Base-by-base conservation (phyloP, 495 filamentous ascomycete genomes). In the Amphirosellinia nigrospora region DNA sequence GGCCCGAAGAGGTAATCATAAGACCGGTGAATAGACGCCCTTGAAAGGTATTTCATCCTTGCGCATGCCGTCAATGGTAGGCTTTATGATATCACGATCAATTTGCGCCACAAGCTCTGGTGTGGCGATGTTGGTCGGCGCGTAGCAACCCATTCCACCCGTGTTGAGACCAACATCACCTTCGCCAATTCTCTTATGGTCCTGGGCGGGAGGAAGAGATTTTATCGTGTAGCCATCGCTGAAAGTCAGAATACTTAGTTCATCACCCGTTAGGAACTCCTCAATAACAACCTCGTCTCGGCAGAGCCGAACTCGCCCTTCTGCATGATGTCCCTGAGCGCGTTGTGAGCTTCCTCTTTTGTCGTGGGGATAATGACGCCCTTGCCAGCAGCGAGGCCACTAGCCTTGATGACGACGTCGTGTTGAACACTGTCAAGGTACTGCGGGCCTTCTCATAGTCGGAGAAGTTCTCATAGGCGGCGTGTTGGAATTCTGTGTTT, bases 81-180 rank as follows among this genome's bases (percentile, higher is more conserved):
- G 96, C 82, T 95, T 88, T 41, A 98, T 86, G 62, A 98, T 91
- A 38, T 89, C 93, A 58, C 86, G 85, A 74, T 97, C 90, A 67
- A 99, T 88, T 73, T 92, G 87, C 30, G 90, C 90, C 28, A 97
- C 82, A 19, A 94, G 83, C 38, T 88, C 86, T 64, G 89, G 87
- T 0, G 92, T 90, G 9, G 92, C 93, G 74, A 98, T 91, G 67
- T 88, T 90, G 0, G 94, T 96, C 21, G 94, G 94, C 43, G 94
- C 94, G 82, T 99, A 99, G 81, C 93, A 96, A 66, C 96, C 96
- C 96, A 99, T 98, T 16, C 96, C 96, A 58, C 96, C 96, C 8
- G 96, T 99, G 82, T 98, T 99, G 23, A 94, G 92, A 3, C 96
- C 96, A 43, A 88, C 86, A 75, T 99, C 96, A 62, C 93, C 93